phyloP scores from a whole-genome alignment of 2,329 filamentous ascomycete genomes.

The Paecilomyces sp. region DNA sequence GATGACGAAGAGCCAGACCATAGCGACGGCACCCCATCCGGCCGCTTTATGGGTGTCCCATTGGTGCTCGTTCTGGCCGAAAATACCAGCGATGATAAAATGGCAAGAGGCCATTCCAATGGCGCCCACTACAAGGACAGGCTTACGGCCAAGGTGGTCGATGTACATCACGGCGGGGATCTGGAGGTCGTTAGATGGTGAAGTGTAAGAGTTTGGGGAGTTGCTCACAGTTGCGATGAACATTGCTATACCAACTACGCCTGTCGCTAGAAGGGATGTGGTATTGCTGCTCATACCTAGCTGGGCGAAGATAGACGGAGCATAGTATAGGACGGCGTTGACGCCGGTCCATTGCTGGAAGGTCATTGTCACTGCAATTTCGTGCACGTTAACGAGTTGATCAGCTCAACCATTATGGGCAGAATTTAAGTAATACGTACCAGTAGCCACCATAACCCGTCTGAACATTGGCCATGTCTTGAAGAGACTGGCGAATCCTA shows the following conservation, averaged over 20 bases:
- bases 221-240: slow-evolving; percentile 13
- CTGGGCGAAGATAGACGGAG: slow-evolving; percentile 21
- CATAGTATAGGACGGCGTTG: slow-evolving; percentile 36
- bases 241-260: slow-evolving; percentile 22
- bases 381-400: slow-evolving; percentile 54
- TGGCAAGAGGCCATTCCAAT: slow-evolving; percentile 63
- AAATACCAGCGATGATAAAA: slow-evolving; percentile 61
- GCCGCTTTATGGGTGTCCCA: slow-evolving; percentile 52
- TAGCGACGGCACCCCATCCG: slow-evolving; percentile 57
- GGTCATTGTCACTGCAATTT: slow-evolving; percentile 41
- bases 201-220: not conserved
- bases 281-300: slow-evolving; percentile 20
- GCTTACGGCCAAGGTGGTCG: slow-evolving; percentile 25
- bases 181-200: slow-evolving; percentile 5
- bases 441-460: slow-evolving; percentile 40
- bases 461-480: slow-evolving; percentile 42
- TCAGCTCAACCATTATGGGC: slow-evolving; percentile 22
- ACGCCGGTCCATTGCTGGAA: slow-evolving; percentile 46
- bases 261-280: slow-evolving; percentile 18
- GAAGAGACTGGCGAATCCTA: slow-evolving; percentile 21
- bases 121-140: slow-evolving; percentile 39
- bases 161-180: slow-evolving; percentile 26
- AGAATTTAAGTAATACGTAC: not conserved
- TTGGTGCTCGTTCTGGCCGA: slow-evolving; percentile 52
- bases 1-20: slow-evolving; percentile 60